Percentiles rank a stretch among this genome's conserved stretches.
Conservation (phyloP, 768 basidiomycete species). For the Leucocoprinus leucothites region DNA sequence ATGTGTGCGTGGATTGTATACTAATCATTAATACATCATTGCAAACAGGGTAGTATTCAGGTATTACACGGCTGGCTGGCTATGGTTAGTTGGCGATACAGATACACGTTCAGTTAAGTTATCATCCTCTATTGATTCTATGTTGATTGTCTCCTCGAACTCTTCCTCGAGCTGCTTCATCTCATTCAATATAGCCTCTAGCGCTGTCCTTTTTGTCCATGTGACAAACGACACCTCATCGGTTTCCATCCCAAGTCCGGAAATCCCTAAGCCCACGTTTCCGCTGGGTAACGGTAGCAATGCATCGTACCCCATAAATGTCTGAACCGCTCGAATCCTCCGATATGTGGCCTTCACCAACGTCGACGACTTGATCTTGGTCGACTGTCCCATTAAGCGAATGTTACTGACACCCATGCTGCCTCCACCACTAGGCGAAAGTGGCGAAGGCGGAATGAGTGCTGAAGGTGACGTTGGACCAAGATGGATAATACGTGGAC, state of each 20-base stretch:
- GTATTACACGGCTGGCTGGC: not conserved
- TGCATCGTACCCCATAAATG: conserved; percentile 57
- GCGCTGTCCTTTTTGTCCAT: conserved; percentile 52
- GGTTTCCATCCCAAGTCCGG: conserved; percentile 26
- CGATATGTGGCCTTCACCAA: conserved; percentile 59
- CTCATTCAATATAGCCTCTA: conserved; percentile 52
- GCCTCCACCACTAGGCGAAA: conserved; percentile 20
- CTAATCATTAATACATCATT: too few species aligned
- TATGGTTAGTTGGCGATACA: not conserved
- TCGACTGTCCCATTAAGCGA: conserved; percentile 29
- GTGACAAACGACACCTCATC: conserved; percentile 35
- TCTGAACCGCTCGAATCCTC: conserved; percentile 60
- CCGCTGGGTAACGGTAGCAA: conserved; percentile 46
- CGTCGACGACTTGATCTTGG: conserved; percentile 44
- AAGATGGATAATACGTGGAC: conserved; percentile 56
- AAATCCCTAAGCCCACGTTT: conserved; percentile 7
- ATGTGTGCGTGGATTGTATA: too few species aligned
- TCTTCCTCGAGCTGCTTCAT: conserved; percentile 52
- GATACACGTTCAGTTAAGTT: not conserved
- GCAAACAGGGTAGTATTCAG: too few species aligned
- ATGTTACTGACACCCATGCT: conserved; percentile 10
- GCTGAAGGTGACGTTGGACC: conserved; percentile 46
- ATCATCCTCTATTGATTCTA: not conserved
- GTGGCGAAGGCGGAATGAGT: conserved; percentile 29
- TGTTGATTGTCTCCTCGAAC: conserved; percentile 34